phyloP scores from a whole-genome alignment of 2,329 filamentous ascomycete genomes.

The Coleophoma eucalyptorum region DNA sequence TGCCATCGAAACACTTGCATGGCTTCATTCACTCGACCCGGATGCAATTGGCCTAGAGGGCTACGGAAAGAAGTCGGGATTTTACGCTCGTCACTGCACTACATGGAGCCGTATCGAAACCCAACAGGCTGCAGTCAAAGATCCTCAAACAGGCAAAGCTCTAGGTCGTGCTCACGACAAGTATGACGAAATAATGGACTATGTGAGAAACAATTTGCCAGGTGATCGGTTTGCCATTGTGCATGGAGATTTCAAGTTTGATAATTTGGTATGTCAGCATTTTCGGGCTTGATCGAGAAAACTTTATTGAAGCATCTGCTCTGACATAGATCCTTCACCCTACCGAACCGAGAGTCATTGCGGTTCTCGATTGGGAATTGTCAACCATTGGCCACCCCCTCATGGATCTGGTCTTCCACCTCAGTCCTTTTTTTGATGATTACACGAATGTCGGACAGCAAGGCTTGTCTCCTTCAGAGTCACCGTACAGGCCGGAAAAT shows the following conservation, averaged over 20 bases:
- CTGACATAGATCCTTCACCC: conserved; percentile 70
- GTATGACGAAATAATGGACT: conserved; percentile 71
- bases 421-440: conserved; percentile 17
- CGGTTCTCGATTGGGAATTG: conserved; percentile 82
- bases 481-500: not conserved
- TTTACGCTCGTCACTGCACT: conserved; percentile 77
- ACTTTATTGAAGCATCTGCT: conserved; percentile 22
- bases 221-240: conserved; percentile 72
- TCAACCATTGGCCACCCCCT: conserved; percentile 66
- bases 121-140: conserved; percentile 64
- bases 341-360: conserved; percentile 79
- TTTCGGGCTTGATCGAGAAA: conserved; percentile 36
- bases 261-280: conserved; percentile 58
- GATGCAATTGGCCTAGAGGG: conserved; percentile 58
- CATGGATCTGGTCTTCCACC: conserved; percentile 60
- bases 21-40: conserved; percentile 72
- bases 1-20: conserved; percentile 74
- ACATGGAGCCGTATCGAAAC: conserved; percentile 74
- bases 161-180: conserved; percentile 74
- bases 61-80: conserved; percentile 70
- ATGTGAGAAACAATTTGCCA: conserved; percentile 74
- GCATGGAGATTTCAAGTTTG: conserved; percentile 93
- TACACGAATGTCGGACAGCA: not conserved
- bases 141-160: conserved; percentile 67
- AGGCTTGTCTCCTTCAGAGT: not conserved